Percentiles rank a stretch among this genome's conserved stretches.
Conservation (phyloP, 345 rosid genomes). For the Laguncularia racemosa region DNA sequence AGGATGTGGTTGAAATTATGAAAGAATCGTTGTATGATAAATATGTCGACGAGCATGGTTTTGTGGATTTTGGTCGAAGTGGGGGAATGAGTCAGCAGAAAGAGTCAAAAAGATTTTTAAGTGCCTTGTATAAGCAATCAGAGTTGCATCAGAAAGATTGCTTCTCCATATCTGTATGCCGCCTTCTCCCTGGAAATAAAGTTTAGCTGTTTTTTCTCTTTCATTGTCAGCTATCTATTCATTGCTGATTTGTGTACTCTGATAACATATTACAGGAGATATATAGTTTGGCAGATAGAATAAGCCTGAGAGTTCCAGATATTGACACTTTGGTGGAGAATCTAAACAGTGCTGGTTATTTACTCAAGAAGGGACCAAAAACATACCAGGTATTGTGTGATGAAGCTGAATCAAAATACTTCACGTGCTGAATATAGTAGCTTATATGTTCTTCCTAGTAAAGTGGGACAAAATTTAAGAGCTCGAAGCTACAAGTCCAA, state of each 20-base stretch:
- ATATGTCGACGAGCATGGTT: constrained; percentile 86
- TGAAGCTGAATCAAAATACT: no score
- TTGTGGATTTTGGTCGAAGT: constrained; percentile 82
- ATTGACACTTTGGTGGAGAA: constrained; percentile 79
- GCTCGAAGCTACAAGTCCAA: no score
- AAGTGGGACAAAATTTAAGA: no score
- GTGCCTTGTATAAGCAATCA: constrained; percentile 85
- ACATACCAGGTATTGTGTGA: constrained; percentile 64
- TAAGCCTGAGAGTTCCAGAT: constrained; percentile 83
- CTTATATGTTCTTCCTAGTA: no score
- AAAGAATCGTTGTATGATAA: constrained; percentile 90
- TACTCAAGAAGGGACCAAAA: constrained; percentile 89
- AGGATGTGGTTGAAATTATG: constrained; percentile 98
- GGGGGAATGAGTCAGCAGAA: constrained; percentile 99
- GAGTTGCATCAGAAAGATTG: constrained; percentile 83
- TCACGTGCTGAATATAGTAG: no score
- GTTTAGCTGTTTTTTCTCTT: constrained; percentile 7
- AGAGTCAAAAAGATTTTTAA: constrained; percentile 85
- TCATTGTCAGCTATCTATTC: constrained; percentile 2
- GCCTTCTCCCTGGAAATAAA: background rate
- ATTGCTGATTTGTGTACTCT: background rate
- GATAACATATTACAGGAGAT: constrained; percentile 55
- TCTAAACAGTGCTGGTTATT: constrained; percentile 78
- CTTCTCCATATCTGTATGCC: constrained; percentile 68
- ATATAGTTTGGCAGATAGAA: constrained; percentile 87